Evolutionary conservation across 2,329 filamentous ascomycete species (phyloP).

Genomic region (Lecanicillium sp.): DNA sequence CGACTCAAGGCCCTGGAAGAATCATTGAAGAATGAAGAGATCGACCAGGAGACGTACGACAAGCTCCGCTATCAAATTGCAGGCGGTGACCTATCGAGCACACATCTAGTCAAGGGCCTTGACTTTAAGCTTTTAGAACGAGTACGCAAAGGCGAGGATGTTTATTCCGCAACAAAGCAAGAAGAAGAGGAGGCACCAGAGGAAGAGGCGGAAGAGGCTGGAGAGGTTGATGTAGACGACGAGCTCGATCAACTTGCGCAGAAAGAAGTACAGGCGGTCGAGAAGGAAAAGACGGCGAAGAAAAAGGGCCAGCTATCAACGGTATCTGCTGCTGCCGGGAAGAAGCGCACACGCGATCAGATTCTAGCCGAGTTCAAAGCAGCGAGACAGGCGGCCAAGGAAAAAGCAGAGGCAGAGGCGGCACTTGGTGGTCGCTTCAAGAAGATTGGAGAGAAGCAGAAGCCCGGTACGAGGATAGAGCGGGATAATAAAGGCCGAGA

Average conservation of each 20-base stretch:
- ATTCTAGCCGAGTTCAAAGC: constrained; percentile 62
- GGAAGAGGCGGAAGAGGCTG: constrained; percentile 16
- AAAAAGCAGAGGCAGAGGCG: constrained; percentile 41
- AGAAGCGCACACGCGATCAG: constrained; percentile 57
- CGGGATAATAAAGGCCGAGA: constrained; percentile 53
- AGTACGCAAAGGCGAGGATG: constrained; percentile 61
- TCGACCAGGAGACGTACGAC: constrained; percentile 73
- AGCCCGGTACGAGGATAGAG: constrained; percentile 51
- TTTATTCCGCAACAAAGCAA: constrained; percentile 35
- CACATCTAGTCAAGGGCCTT: constrained; percentile 85
- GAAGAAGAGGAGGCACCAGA: constrained; percentile 19
- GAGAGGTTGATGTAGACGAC: constrained; percentile 47
- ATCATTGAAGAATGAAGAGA: constrained; percentile 73
- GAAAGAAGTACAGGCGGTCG: constrained; percentile 44
- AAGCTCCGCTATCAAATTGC: constrained; percentile 67
- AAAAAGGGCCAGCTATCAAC: constrained; percentile 57
- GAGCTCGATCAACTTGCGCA: constrained; percentile 54
- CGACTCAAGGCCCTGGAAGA: constrained; percentile 75
- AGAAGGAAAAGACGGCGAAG: constrained; percentile 41
- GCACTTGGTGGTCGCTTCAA: constrained; percentile 53
- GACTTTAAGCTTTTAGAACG: constrained; percentile 75
- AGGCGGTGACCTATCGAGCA: constrained; percentile 72
- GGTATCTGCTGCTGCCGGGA: constrained; percentile 42
- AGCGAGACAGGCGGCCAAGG: constrained; percentile 51
- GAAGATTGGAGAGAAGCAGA: constrained; percentile 52